These are phyloP conservation scores for Acidiella bohemica DNA, from an alignment of 495 filamentous ascomycete species.

Conservation along the genomic window DNA sequence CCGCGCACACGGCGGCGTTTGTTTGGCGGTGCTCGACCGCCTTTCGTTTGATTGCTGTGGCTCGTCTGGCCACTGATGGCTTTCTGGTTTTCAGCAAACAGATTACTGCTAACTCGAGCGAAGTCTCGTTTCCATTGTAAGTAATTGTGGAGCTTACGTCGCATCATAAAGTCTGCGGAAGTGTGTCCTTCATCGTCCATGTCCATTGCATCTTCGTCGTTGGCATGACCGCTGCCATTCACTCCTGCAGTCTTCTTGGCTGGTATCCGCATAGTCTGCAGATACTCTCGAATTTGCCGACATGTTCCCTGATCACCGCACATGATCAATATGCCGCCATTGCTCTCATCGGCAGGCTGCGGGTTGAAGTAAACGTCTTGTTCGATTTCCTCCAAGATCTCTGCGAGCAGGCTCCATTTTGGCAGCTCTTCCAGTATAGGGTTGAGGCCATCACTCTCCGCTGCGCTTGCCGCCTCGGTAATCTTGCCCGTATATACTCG, in stretches of 20 bases:
- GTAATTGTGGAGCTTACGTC: constrained; percentile 73
- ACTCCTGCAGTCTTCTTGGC: no score
- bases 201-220: neutral
- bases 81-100: constrained; percentile 68
- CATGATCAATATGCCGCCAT: constrained; percentile 86
- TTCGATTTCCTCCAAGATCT: constrained; percentile 86
- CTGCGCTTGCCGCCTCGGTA: constrained; percentile 28
- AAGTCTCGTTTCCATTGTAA: constrained; percentile 86
- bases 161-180: constrained; percentile 58
- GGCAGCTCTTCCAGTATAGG: constrained; percentile 91
- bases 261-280: constrained; percentile 65
- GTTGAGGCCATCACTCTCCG: constrained; percentile 50
- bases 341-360: constrained; percentile 61
- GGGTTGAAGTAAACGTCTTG: constrained; percentile 80
- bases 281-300: constrained; percentile 76
- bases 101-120: constrained; percentile 60
- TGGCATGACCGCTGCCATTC: no score
- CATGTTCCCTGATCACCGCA: constrained; percentile 81
- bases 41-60: constrained; percentile 33
- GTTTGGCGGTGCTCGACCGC: constrained; percentile 60
- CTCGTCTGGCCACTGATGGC: constrained; percentile 51
- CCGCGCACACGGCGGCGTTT: constrained; percentile 86
- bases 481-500: constrained; percentile 73
- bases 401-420: constrained; percentile 79
- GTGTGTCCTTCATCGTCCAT: constrained; percentile 24